Evolutionary conservation across 805 yeast genomes (phyloP).

Genomic region (Saccharomycopsis selenospora): DNA sequence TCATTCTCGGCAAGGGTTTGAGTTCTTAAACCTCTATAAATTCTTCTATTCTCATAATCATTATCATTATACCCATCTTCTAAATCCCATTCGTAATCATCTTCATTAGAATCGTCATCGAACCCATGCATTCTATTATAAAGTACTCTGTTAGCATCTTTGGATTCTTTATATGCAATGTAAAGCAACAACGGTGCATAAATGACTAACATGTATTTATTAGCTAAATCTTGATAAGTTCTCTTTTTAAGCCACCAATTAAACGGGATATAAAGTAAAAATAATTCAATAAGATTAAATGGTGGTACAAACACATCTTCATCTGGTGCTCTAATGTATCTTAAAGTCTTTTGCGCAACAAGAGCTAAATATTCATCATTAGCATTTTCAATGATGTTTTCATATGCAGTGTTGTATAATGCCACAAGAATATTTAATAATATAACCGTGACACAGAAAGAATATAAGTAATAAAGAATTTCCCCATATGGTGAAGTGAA

Average conservation of each 20-base stretch:
- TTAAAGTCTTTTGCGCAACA: conserved; percentile 74
- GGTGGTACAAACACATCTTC: conserved; percentile 82
- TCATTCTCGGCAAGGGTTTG: conserved; percentile 58
- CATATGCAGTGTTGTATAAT: conserved; percentile 76
- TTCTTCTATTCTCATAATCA: conserved; percentile 24
- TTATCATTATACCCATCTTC: conserved; percentile 27
- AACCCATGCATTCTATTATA: conserved; percentile 32
- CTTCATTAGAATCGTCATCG: conserved; percentile 33
- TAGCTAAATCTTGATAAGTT: conserved; percentile 36
- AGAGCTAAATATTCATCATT: conserved; percentile 79
- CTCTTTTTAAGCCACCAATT: conserved; percentile 32
- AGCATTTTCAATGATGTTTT: conserved; percentile 73
- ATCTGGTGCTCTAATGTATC: conserved; percentile 86
- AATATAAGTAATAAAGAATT: conserved; percentile 68
- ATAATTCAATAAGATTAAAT: conserved; percentile 61
- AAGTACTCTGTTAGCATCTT: conserved; percentile 45
- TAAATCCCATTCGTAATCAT: conserved; percentile 27
- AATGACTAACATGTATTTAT: conserved; percentile 44
- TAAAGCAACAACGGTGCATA: conserved; percentile 51
- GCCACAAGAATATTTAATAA: conserved; percentile 81
- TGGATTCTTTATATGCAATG: conserved; percentile 48
- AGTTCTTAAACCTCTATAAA: conserved; percentile 35
- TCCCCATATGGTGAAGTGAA: conserved; percentile 84
- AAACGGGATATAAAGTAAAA: conserved; percentile 35
- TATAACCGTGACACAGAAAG: conserved; percentile 67